Base-by-base conservation (phyloP, 257 asterid genomes). In the Petunia secreta region DNA sequence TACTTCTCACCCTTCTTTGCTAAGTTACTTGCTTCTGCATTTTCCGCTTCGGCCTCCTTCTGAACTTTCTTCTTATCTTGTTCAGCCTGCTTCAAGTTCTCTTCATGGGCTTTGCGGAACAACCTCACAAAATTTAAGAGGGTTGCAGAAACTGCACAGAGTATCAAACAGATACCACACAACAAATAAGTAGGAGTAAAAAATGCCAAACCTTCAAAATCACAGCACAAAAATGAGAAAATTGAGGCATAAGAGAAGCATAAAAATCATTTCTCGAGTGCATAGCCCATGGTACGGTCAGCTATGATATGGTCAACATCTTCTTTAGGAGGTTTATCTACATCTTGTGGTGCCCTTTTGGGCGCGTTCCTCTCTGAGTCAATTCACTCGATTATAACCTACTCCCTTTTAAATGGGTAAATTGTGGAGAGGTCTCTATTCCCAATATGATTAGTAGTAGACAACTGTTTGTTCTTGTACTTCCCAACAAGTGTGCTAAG, bases 1-100 rank as follows among this genome's bases (percentile, higher is more conserved):
- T 41, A 62, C 34, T 87, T 83, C 76, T 75, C 84, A 82, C 79
- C 86, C 84, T 86, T 85, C 87, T 80, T 85, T 44, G 82, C 67
- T 52, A 68, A 81, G 76, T 53, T 88, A 54, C 73, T 80, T 75
- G 90, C 91, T 86, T 85, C 88, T 75, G 90, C 85, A 38, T 84
- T 88, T 78, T 88, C 93, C 88, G 83, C 79, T 85, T 89, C 97
- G 15, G 93, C 95, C 80, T 92, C 97, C 89, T 89, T 92, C 75
- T 84, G 93, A 78, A 91, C 93, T 87, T 89, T 89, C 89, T 92
- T 92, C 92, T 88, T 92, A 78, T 91, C 97, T 4, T 86, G 85
- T 79, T 92, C 97, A 41, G 93, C 95, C 80, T 91, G 97, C 83
- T 91, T 92, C 58, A 86, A 81, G 40, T 92, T 92, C 77, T 92